A percentile compares a stretch with the other conserved stretches of the same genome.
Conservation (phyloP, 2,329 filamentous ascomycete genomes). For the Alternaria incomplexa region DNA sequence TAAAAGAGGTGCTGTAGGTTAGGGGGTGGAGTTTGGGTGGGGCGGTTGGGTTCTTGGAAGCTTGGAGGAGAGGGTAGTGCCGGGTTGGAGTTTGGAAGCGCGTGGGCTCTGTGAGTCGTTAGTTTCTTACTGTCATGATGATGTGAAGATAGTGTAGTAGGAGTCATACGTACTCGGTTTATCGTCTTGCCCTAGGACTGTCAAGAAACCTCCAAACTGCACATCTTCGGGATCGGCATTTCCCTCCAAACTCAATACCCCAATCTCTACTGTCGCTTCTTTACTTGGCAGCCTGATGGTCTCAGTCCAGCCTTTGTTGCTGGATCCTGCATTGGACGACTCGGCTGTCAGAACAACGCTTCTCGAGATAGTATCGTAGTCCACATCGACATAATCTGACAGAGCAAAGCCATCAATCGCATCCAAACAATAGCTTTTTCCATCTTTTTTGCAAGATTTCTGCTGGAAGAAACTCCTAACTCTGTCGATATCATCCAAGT, state of each 20-base stretch:
- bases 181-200: slow-evolving; percentile 76
- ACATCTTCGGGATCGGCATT: slow-evolving; percentile 74
- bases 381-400: slow-evolving; percentile 75
- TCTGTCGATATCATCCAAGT: slow-evolving; percentile 62
- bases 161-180: slow-evolving; percentile 61
- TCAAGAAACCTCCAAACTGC: slow-evolving; percentile 77
- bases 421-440: slow-evolving; percentile 54
- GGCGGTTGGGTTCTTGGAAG: slow-evolving; percentile 5
- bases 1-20: slow-evolving; percentile 69
- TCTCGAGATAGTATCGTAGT: slow-evolving; percentile 73
- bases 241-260: slow-evolving; percentile 72
- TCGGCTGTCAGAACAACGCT: slow-evolving; percentile 68
- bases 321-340: slow-evolving; percentile 56
- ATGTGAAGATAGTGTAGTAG: background rate
- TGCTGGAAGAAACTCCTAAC: slow-evolving; percentile 62
- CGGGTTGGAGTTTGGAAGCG: slow-evolving; percentile 87
- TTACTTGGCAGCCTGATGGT: slow-evolving; percentile 39
- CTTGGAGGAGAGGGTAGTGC: slow-evolving; percentile 64
- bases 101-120: slow-evolving; percentile 63
- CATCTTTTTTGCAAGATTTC: slow-evolving; percentile 56
- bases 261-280: slow-evolving; percentile 74
- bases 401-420: slow-evolving; percentile 55
- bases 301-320: slow-evolving; percentile 54
- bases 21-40: slow-evolving; percentile 55
- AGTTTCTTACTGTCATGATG: background rate